Conservation (phyloP, 1,139 yeast species). For the Candida pseudoviswanathii region DNA sequence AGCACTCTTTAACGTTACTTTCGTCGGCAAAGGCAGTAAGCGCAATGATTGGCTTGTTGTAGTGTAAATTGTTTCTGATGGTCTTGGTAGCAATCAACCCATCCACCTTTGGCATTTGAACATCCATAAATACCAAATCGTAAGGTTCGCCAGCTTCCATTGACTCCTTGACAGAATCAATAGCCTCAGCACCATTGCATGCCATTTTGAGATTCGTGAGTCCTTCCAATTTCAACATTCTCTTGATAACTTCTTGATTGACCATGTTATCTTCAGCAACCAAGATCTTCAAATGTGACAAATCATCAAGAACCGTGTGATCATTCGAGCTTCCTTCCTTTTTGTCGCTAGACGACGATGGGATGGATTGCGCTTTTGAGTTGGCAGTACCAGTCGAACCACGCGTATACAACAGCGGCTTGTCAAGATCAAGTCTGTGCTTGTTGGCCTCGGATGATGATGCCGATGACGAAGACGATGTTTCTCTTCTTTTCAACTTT, state of each 20-base stretch:
- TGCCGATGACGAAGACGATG: slow-evolving; percentile 3
- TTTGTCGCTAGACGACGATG: background rate
- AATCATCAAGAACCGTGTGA: slow-evolving; percentile 26
- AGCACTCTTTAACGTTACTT: slow-evolving; percentile 75
- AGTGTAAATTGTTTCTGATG: slow-evolving; percentile 67
- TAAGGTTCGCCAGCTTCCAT: slow-evolving; percentile 43
- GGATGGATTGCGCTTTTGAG: slow-evolving; percentile 21
- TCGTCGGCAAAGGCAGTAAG: slow-evolving; percentile 94
- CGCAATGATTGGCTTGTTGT: slow-evolving; percentile 81
- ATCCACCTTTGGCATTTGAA: slow-evolving; percentile 93
- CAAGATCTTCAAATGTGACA: slow-evolving; percentile 55
- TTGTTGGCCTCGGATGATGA: background rate
- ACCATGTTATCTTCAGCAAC: slow-evolving; percentile 96
- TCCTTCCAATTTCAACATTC: slow-evolving; percentile 85
- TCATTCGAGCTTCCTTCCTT: background rate
- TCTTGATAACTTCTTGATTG: slow-evolving; percentile 84
- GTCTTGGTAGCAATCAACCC: slow-evolving; percentile 80
- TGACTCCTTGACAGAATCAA: slow-evolving; percentile 59
- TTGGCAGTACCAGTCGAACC: slow-evolving; percentile 63
- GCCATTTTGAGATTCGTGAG: slow-evolving; percentile 72
- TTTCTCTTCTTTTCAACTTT: slow-evolving; percentile 4
- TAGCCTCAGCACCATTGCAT: slow-evolving; percentile 88
- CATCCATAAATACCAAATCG: slow-evolving; percentile 90
- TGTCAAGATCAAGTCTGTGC: slow-evolving; percentile 16
- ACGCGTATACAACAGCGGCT: slow-evolving; percentile 48